Percentiles rank a stretch among this genome's conserved stretches.
These are phyloP conservation scores for Withania somnifera DNA, from an alignment of 305 asterid genomes.

Conservation along the genomic window DNA sequence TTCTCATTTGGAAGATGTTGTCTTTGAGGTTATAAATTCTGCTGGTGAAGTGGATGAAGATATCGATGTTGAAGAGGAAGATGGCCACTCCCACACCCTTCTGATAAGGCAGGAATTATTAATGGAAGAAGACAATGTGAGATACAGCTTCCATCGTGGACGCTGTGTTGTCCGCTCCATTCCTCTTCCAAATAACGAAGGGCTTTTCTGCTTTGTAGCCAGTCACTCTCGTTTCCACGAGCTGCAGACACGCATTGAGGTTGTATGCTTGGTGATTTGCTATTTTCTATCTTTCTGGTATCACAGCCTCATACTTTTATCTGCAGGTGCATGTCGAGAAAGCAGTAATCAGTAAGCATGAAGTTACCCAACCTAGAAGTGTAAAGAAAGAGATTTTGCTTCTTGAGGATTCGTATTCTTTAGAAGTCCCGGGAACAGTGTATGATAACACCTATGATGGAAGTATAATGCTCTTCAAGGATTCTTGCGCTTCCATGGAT, in stretches of 20 bases:
- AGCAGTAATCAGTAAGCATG: neutral
- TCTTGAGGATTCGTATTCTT: conserved; percentile 2
- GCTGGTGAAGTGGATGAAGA: conserved; percentile 47
- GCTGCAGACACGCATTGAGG: conserved; percentile 39
- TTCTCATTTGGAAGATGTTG: conserved; percentile 36
- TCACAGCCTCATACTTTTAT: neutral
- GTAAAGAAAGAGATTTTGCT: neutral
- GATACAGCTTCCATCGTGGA: conserved; percentile 39
- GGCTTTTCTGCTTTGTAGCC: conserved; percentile 36
- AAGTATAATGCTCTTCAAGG: neutral
- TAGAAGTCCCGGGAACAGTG: conserved; percentile 11
- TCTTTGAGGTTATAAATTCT: conserved; percentile 37
- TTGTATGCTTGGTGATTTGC: conserved; percentile 9
- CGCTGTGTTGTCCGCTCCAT: conserved; percentile 41
- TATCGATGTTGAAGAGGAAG: conserved; percentile 33
- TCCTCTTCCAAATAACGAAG: conserved; percentile 38
- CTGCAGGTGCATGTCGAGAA: conserved; percentile 39
- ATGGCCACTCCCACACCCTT: conserved; percentile 44
- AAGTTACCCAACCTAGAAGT: neutral
- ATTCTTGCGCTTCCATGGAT: conserved; percentile 6
- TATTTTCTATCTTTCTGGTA: neutral
- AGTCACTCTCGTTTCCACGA: conserved; percentile 46
- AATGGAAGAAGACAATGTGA: conserved; percentile 31
- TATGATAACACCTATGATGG: neutral
- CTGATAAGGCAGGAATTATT: conserved; percentile 24